Base-by-base conservation (phyloP, 2,329 filamentous ascomycete species). In the Cladosporium sp. region DNA sequence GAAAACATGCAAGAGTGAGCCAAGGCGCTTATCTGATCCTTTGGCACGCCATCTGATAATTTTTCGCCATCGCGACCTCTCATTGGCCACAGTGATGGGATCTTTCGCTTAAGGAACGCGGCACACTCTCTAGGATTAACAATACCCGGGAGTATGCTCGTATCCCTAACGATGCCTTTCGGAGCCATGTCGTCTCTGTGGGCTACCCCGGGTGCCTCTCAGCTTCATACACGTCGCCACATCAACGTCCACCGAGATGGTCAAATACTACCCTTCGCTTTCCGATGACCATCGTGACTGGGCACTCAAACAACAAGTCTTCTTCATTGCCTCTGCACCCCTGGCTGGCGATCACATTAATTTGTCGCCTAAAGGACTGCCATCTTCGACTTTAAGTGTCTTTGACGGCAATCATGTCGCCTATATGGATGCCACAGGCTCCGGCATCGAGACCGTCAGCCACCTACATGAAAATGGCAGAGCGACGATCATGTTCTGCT, bases 401-500 rank as follows among this genome's bases (percentile, higher is more conserved):
- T 79, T 90, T 62, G 78, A 79, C 10, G 81, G 84, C 33, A 89
- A 84, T 67, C 80, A 81, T n/a, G 85, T 84, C 65, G 88, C 86
- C 29, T 93, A 93, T 73, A 82, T 92, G 64, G 91, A 93, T 73
- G 85, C 88, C 67, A 92, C 88, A 1, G 91, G 91, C 33, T 91
- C 88, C 35, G 91, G 91, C 28, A 88, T 84, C 72, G 91, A 94
- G 79, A 93, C 91, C 3, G 89, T 93, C 67, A 83, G 86, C 5
- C 91, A 93, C 72, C 78, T 91, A 12, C 88, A 91, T 74, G 91
- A 94, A 73, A 93, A 93, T 72, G 89, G 88, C 33, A 85, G 91
- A 18, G 84, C 91, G 21, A 92, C 89, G 6, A 79, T 93, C 73
- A 88, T 92, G 83, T 92, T 93, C 78, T 89, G 85, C 75, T 88